phyloP scores from a whole-genome alignment of 108 stramenopile genomes.

The Mediolabrus comicus region DNA sequence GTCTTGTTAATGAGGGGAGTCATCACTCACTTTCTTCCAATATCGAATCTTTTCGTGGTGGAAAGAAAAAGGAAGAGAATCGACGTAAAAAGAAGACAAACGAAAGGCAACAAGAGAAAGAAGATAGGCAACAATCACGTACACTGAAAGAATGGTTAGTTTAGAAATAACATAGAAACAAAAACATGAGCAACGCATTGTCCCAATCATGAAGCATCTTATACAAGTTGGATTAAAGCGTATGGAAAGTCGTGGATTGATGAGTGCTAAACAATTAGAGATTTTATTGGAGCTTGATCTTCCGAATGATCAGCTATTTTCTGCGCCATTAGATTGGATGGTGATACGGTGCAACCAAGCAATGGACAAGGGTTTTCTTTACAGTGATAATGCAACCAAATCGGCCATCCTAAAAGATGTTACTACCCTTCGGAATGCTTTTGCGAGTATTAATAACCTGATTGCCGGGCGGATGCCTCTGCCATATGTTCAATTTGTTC shows the following conservation, averaged over 20 bases:
- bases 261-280: conserved; percentile 4
- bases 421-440: conserved; percentile 31
- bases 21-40: too few species aligned
- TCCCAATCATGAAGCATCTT: too few species aligned
- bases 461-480: conserved; percentile 46
- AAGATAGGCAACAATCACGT: too few species aligned
- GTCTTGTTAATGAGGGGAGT: too few species aligned
- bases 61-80: too few species aligned
- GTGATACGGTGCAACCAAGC: conserved; percentile 6
- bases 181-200: too few species aligned
- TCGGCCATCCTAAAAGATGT: conserved; percentile 10
- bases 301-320: conserved; percentile 8
- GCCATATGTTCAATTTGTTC: conserved; percentile 56
- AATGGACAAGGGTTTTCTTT: conserved; percentile 21
- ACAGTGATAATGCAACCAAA: conserved; percentile 1
- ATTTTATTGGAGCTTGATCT: neutral
- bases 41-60: too few species aligned
- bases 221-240: too few species aligned
- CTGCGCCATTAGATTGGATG: conserved; percentile 34
- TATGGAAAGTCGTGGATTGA: conserved; percentile 25
- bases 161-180: too few species aligned
- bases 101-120: too few species aligned
- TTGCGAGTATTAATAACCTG: conserved; percentile 37
- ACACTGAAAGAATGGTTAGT: too few species aligned
- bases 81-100: too few species aligned